Conservation (phyloP, 208 protist species). For the Acanthamoeba lenticulata region DNA sequence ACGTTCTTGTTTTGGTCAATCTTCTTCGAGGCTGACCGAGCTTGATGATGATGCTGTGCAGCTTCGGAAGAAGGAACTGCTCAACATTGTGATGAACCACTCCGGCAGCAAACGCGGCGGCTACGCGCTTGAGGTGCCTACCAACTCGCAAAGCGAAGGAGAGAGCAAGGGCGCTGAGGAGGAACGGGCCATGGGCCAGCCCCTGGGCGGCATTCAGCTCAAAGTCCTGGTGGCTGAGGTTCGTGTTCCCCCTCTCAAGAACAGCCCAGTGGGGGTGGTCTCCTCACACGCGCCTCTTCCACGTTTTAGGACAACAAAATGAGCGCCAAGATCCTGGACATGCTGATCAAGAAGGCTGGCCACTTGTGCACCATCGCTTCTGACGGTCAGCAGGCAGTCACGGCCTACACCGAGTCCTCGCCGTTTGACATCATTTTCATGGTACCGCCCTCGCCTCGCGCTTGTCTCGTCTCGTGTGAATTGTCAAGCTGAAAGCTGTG, state of each 20-base stretch:
- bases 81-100: slow-evolving; percentile 50
- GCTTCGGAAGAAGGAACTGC: slow-evolving; percentile 52
- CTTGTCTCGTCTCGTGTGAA: not conserved
- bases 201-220: not conserved
- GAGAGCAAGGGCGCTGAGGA: slow-evolving; percentile 3
- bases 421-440: slow-evolving; percentile 62
- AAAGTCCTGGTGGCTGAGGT: slow-evolving; percentile 31
- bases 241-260: not conserved
- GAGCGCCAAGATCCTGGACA: slow-evolving; percentile 19
- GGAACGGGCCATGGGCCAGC: not conserved
- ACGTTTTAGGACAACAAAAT: slow-evolving; percentile 69
- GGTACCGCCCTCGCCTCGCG: not conserved
- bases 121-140: slow-evolving; percentile 26
- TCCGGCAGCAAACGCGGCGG: not conserved
- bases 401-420: not conserved
- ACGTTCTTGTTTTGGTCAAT: not conserved
- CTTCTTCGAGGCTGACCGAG: too few species aligned
- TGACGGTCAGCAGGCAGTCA: not conserved
- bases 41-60: too few species aligned
- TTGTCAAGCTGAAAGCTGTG: not conserved
- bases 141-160: not conserved
- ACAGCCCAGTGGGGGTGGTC: not conserved
- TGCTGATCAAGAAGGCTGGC: slow-evolving; percentile 38
- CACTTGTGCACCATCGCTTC: slow-evolving; percentile 26
- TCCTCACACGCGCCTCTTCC: too few species aligned